Conservation (phyloP, 768 basidiomycete genomes). For the Chiua virens region DNA sequence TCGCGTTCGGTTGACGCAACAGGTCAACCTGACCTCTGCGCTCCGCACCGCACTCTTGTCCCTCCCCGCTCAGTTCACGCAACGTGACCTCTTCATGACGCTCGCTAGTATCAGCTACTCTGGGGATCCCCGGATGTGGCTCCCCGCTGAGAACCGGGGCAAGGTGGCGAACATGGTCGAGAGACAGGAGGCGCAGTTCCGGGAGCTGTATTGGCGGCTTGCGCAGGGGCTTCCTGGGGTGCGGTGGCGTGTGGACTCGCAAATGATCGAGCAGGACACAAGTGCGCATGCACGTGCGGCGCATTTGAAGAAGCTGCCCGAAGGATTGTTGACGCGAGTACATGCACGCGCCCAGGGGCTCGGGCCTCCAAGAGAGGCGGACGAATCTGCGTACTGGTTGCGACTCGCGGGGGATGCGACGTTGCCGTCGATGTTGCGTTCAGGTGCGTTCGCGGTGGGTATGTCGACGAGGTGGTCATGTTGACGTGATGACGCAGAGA, state of each 20-base stretch:
- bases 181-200: slow-evolving; percentile 80
- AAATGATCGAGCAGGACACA: slow-evolving; percentile 72
- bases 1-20: slow-evolving; percentile 86
- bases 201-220: slow-evolving; percentile 80
- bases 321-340: slow-evolving; percentile 58
- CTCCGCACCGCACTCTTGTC: slow-evolving; percentile 87
- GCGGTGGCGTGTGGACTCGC: slow-evolving; percentile 57
- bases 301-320: slow-evolving; percentile 78
- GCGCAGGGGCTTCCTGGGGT: slow-evolving; percentile 80
- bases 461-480: neutral
- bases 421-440: slow-evolving; percentile 50
- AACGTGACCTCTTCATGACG: slow-evolving; percentile 78
- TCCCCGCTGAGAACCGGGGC: slow-evolving; percentile 90
- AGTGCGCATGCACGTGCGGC: slow-evolving; percentile 64
- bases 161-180: slow-evolving; percentile 95
- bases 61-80: slow-evolving; percentile 79
- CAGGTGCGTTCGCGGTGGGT: slow-evolving; percentile 41
- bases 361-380: slow-evolving; percentile 48
- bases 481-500: slow-evolving; percentile 48
- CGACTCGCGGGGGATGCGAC: slow-evolving; percentile 64
- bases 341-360: slow-evolving; percentile 36
- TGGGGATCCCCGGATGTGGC: slow-evolving; percentile 92
- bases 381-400: slow-evolving; percentile 76
- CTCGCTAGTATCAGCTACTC: slow-evolving; percentile 85
- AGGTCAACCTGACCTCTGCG: slow-evolving; percentile 91